Conservation (phyloP, 2,329 filamentous ascomycete genomes). For the Fusarium redolens region DNA sequence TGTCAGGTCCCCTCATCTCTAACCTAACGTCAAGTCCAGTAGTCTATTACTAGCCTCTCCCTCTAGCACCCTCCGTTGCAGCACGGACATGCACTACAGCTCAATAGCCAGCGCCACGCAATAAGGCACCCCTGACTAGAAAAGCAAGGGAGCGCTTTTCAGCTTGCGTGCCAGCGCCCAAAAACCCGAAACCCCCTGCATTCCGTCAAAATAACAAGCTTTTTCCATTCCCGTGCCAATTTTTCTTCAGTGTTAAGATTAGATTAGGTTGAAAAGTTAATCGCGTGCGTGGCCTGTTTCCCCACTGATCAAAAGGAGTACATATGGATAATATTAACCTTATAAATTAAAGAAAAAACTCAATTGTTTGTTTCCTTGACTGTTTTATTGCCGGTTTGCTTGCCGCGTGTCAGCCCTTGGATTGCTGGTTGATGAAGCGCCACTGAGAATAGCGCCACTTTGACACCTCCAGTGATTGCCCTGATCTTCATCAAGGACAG, state of each 20-base stretch:
- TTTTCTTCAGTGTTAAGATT: background rate
- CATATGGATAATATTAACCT: background rate
- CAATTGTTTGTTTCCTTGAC: background rate
- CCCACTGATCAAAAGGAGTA: background rate
- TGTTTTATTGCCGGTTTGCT: background rate
- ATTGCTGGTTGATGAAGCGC: background rate
- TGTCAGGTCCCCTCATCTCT: background rate
- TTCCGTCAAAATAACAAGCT: background rate
- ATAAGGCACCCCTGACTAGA: background rate
- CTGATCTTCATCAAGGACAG: background rate
- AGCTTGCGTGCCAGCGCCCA: background rate
- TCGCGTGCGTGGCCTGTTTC: background rate
- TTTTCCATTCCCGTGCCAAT: background rate
- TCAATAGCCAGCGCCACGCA: background rate
- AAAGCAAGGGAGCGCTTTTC: constrained; percentile 3
- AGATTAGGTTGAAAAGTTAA: background rate
- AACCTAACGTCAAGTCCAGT: background rate
- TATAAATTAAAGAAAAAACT: background rate
- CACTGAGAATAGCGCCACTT: background rate
- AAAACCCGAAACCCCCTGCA: background rate
- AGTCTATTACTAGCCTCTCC: background rate
- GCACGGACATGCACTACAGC: background rate
- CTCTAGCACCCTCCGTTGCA: background rate
- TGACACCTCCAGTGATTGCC: background rate
- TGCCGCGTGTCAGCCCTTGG: background rate